phyloP scores from a whole-genome alignment of 176 grass and related monocot genomes.

The Lolium perenne region DNA sequence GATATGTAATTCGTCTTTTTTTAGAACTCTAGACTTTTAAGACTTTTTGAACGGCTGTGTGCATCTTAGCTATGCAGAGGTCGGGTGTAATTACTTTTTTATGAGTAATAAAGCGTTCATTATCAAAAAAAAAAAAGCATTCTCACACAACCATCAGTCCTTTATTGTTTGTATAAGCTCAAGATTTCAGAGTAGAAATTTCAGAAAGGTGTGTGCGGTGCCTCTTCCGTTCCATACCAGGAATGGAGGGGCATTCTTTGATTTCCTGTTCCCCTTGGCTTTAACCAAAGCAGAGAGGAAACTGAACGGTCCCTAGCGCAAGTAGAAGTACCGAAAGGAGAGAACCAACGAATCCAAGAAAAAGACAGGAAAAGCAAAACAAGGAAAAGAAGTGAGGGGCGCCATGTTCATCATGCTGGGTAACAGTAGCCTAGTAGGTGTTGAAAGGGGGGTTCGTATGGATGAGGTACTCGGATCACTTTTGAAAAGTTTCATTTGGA shows the following conservation, averaged over 20 bases:
- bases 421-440: slow-evolving; percentile 2
- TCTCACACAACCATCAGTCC: too few species aligned
- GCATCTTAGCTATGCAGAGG: too few species aligned
- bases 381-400: neutral
- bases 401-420: slow-evolving; percentile 24
- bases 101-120: too few species aligned
- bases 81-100: too few species aligned
- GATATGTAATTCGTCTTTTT: too few species aligned
- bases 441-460: neutral
- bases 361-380: slow-evolving; percentile 6
- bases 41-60: too few species aligned
- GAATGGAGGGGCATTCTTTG: neutral
- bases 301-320: neutral
- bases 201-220: too few species aligned
- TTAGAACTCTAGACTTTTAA: too few species aligned
- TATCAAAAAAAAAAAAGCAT: too few species aligned
- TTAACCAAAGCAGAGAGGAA: slow-evolving; percentile 45
- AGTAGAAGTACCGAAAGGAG: slow-evolving; percentile 9
- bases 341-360: slow-evolving; percentile 13
- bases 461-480: neutral
- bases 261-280: neutral
- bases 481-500: neutral
- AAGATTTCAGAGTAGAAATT: too few species aligned
- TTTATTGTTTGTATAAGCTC: too few species aligned
- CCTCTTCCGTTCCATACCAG: neutral